Base-by-base conservation (phyloP, 805 yeast genomes). In the Hanseniaspora thailandica region DNA sequence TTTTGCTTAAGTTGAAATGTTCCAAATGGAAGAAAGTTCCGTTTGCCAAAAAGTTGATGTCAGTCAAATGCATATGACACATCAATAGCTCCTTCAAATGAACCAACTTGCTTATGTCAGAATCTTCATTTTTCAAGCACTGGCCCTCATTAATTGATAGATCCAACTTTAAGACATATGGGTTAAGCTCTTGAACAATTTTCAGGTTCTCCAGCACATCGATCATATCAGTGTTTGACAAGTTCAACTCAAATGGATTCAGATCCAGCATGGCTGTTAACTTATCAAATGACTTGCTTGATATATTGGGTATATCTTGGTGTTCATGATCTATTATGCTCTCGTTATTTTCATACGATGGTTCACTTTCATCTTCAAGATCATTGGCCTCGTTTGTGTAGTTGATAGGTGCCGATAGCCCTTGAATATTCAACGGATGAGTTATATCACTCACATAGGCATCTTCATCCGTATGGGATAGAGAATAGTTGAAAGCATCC, bases 171-270 rank as follows among this genome's bases (percentile, higher is more conserved):
- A 54, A 8, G 12, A 54, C 8, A 19, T 43, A 41, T n/a, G 56
- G 56, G 22, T 47, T 45, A 10, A 54, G 17, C 19, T 47, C 53
- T 12, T 33, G 34, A 5, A 54, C 15, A 9, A 38, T 22, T 33
- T 40, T n/a, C 28, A 54, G 23, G 31, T 44, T 43, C 10, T 54
- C 44, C 20, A 47, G n/a, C 7, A 53, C 45, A 28, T 53, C 52
- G 13, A 19, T 12, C 30, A 30, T 36, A 5, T n/a, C 15, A 5
- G 34, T 44, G 9, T 30, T 38, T 13, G 44, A 28, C 5, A 51
- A 20, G 36, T 38, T 38, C 10, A 44, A 17, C n/a, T 44, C 49
- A 45, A 45, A 51, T 3, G 49, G 45, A 28, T 34, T 44, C 12
- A 17, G 15, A 22, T 50, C 47, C 8, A 50, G 28, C 43, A 50